A percentile compares a stretch with the other conserved stretches of the same genome.
phyloP scores from a whole-genome alignment of 305 asterid genomes.

The Solanum hybrid region DNA sequence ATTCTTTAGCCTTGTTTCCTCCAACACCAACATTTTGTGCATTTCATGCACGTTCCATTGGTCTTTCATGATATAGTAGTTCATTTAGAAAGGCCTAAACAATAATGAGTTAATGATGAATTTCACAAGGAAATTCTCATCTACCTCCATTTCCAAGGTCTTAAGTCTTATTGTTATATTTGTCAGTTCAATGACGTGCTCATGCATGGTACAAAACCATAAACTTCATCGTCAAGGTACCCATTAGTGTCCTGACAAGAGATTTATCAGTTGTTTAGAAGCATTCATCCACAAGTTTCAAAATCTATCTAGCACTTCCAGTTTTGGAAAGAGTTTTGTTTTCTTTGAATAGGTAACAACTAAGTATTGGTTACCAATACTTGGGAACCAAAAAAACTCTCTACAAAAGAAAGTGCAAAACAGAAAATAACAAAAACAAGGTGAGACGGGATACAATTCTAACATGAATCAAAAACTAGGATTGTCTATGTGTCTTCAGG shows the following conservation, averaged over 20 bases:
- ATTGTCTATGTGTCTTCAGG: background rate
- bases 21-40: background rate
- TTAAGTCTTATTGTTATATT: background rate
- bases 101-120: background rate
- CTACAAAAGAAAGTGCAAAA: background rate
- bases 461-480: background rate
- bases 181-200: background rate
- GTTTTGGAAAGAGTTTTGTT: background rate
- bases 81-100: background rate
- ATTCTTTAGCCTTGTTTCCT: background rate
- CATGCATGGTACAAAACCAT: background rate
- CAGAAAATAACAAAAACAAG: background rate
- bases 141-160: background rate
- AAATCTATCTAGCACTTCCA: background rate
- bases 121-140: background rate
- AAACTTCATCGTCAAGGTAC: background rate
- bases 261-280: background rate
- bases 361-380: background rate
- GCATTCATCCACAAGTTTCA: background rate
- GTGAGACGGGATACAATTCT: background rate
- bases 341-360: background rate
- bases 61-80: background rate
- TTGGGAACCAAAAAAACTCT: background rate
- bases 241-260: background rate
- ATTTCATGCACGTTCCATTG: background rate